Evolutionary conservation across 495 filamentous ascomycete genomes (phyloP).

Genomic region (Hypoxylon lienhwacheense): DNA sequence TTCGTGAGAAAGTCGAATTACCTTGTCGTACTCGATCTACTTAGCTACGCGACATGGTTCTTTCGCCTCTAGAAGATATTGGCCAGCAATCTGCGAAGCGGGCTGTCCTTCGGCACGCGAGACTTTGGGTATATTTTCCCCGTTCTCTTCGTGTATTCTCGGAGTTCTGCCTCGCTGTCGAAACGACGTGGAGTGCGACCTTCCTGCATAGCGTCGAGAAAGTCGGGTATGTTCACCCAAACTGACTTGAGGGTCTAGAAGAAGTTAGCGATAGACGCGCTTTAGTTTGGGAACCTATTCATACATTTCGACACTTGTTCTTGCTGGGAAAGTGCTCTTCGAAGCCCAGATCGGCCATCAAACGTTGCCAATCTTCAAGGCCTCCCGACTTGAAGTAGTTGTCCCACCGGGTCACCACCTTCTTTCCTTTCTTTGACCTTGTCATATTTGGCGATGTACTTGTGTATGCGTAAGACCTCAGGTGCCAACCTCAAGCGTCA

Average conservation of each 20-base stretch:
- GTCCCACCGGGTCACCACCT: conserved; percentile 28
- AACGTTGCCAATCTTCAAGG: conserved; percentile 40
- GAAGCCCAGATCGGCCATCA: conserved; percentile 44
- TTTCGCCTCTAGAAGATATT: conserved; percentile 5
- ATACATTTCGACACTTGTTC: conserved; percentile 44
- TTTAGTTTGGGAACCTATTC: not conserved
- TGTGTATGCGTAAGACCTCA: too few relatives aligned
- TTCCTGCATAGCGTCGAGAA: conserved; percentile 35
- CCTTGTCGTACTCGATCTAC: not conserved
- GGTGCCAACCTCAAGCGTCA: too few relatives aligned
- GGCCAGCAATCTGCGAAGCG: conserved; percentile 31
- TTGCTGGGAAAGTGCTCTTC: conserved; percentile 33
- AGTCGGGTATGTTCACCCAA: conserved; percentile 46
- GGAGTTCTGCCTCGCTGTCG: conserved; percentile 19
- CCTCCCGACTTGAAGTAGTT: conserved; percentile 39
- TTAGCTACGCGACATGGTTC: not conserved
- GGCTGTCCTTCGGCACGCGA: conserved; percentile 31
- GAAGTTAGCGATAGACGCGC: not conserved
- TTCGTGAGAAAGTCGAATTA: not conserved
- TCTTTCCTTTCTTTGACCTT: not conserved
- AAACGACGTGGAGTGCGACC: conserved; percentile 28
- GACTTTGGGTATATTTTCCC: conserved; percentile 30
- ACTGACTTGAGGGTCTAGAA: conserved; percentile 35
- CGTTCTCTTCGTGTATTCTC: conserved; percentile 26
- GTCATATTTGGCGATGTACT: not conserved